Percentiles rank a stretch among this genome's conserved stretches.
These are phyloP conservation scores for Yamadazyma kanchanaburiensis DNA, from an alignment of 1,139 yeast species.

Conservation along the genomic window DNA sequence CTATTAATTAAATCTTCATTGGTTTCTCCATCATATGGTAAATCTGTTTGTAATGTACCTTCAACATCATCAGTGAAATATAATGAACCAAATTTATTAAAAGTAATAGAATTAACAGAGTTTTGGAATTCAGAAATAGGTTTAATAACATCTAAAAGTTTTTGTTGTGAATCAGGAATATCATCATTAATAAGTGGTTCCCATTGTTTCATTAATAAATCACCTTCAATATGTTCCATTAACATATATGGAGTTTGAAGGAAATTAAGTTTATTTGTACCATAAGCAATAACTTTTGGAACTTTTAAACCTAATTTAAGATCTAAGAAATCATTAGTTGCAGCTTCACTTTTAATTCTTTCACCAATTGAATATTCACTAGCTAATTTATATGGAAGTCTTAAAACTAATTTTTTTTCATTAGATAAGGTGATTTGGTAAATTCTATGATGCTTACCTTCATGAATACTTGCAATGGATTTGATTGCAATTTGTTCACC, in stretches of 20 bases:
- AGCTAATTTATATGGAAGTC: constrained; percentile 80
- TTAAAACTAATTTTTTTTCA: constrained; percentile 62
- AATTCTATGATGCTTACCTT: constrained; percentile 89
- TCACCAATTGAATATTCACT: constrained; percentile 60
- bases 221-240: constrained; percentile 77
- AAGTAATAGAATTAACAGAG: constrained; percentile 47
- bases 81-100: constrained; percentile 76
- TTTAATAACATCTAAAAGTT: constrained; percentile 53
- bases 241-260: constrained; percentile 72
- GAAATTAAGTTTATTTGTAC: constrained; percentile 57
- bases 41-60: constrained; percentile 32
- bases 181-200: constrained; percentile 61
- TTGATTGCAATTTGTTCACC: constrained; percentile 45
- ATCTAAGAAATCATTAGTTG: constrained; percentile 79
- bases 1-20: constrained; percentile 53
- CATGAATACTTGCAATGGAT: constrained; percentile 81
- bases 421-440: constrained; percentile 67
- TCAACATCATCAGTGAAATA: constrained; percentile 67
- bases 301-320: constrained; percentile 53
- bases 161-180: constrained; percentile 33
- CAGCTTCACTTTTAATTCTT: constrained; percentile 85
- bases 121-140: constrained; percentile 63
- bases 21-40: constrained; percentile 65
- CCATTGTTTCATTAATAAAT: constrained; percentile 85
- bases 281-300: constrained; percentile 77